A percentile compares a stretch with the other conserved stretches of the same genome.
Evolutionary conservation across 2,329 filamentous ascomycete species (phyloP).

Genomic region (Leptoxyphium fumago): DNA sequence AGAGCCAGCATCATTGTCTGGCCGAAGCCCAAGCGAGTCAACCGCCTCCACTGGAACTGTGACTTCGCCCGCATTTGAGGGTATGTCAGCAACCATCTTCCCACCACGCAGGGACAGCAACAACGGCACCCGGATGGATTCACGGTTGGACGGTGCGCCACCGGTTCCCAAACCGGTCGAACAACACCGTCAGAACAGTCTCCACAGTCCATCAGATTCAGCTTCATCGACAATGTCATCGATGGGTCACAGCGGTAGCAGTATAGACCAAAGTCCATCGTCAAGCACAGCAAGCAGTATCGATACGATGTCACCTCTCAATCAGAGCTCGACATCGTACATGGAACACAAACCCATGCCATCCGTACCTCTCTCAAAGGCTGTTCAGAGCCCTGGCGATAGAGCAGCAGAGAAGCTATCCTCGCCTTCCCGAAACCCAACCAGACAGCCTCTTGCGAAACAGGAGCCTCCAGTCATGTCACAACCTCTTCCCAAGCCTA

Average conservation of each 20-base stretch:
- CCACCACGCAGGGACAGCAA: constrained; percentile 10
- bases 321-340: constrained; percentile 3
- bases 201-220: constrained; percentile 17
- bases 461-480: background rate
- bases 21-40: no score
- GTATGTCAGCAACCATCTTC: constrained; percentile 2
- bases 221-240: constrained; percentile 17
- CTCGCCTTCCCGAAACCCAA: constrained; percentile 10
- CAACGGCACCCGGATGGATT: constrained; percentile 11
- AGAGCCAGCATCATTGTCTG: no score
- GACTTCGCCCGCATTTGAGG: background rate
- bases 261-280: constrained; percentile 14
- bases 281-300: constrained; percentile 19
- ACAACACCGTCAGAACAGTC: constrained; percentile 12
- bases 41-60: background rate
- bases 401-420: constrained; percentile 11
- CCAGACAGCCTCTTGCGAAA: constrained; percentile 3
- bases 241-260: constrained; percentile 12
- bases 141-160: constrained; percentile 16
- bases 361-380: constrained; percentile 10
- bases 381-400: constrained; percentile 11
- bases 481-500: background rate
- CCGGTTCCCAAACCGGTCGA: constrained; percentile 17
- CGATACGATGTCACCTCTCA: constrained; percentile 13
- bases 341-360: constrained; percentile 14